Percentiles rank a stretch among this genome's conserved stretches.
Evolutionary conservation across 2,329 filamentous ascomycete genomes (phyloP).

Genomic region (Scytalidium sp.): DNA sequence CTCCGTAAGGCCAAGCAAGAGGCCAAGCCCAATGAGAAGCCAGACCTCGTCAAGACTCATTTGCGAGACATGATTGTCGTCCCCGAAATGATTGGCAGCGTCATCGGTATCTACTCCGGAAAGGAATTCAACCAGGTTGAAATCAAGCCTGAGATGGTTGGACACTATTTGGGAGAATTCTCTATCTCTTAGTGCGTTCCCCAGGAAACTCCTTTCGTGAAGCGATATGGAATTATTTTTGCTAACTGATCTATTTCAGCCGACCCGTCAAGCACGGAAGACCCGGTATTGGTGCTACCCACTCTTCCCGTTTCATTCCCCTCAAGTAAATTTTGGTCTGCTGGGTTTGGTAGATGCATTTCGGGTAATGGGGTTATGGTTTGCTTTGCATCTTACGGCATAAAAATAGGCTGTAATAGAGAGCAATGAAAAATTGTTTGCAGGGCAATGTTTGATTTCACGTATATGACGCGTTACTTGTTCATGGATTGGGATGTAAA

Average conservation of each 20-base stretch:
- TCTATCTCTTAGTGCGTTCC: constrained; percentile 96
- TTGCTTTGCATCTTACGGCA: constrained; percentile 12
- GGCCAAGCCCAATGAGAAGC: constrained; percentile 99
- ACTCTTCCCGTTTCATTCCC: constrained; percentile 99
- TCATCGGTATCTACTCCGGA: constrained; percentile 98
- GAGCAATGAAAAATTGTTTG: constrained; percentile 13
- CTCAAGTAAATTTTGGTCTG: constrained; percentile 72
- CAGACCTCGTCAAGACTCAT: constrained; percentile 98
- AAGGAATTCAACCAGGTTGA: constrained; percentile 99
- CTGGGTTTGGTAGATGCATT: constrained; percentile 10
- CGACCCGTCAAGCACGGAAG: constrained; percentile 99
- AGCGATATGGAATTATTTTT: too few species aligned
- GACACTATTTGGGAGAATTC: constrained; percentile 99
- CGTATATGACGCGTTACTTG: too few species aligned
- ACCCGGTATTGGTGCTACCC: constrained; percentile 99
- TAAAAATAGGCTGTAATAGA: constrained; percentile 14
- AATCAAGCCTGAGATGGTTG: constrained; percentile 99
- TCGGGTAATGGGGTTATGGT: constrained; percentile 3
- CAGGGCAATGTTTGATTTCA: neutral
- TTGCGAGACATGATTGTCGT: constrained; percentile 99
- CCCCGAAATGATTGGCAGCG: constrained; percentile 98
- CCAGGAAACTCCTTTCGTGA: neutral
- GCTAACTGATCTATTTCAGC: constrained; percentile 61
- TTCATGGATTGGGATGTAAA: too few species aligned
- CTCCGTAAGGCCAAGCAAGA: constrained; percentile 99